Evolutionary conservation across 148 eudicot genomes (phyloP).

Genomic region (Rheum nobile): DNA sequence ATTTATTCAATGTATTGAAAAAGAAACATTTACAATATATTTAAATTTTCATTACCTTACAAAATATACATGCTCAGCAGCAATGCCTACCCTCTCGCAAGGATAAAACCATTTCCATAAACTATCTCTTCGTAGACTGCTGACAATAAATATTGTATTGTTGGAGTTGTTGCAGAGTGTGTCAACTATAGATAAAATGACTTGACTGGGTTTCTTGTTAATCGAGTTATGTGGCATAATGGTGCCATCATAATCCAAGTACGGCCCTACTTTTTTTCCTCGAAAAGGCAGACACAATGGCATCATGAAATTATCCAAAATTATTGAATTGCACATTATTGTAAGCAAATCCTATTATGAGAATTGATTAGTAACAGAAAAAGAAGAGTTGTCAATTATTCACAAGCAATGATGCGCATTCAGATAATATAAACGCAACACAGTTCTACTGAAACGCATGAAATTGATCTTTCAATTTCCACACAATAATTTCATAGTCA

Average conservation of each 20-base stretch:
- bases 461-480: no score
- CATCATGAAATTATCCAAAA: no score
- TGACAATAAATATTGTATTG: constrained; percentile 31
- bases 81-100: constrained; percentile 32
- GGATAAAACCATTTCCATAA: constrained; percentile 39
- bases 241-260: constrained; percentile 38
- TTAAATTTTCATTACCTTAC: constrained; percentile 15
- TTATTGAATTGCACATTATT: no score
- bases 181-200: constrained; percentile 21
- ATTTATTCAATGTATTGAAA: no score
- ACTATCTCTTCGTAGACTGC: constrained; percentile 34
- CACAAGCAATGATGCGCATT: no score
- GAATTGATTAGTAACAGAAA: no score
- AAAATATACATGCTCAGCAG: constrained; percentile 42
- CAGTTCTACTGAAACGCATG: no score
- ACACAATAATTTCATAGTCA: no score
- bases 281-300: constrained; percentile 26
- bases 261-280: constrained; percentile 33
- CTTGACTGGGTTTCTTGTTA: constrained; percentile 28
- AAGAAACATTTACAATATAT: background rate
- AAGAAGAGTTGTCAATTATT: no score
- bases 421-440: no score
- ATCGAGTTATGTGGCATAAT: constrained; percentile 36
- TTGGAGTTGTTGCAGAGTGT: constrained; percentile 18
- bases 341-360: no score